Base-by-base conservation (phyloP, 495 filamentous ascomycete genomes). In the Gamarada debralockiae region DNA sequence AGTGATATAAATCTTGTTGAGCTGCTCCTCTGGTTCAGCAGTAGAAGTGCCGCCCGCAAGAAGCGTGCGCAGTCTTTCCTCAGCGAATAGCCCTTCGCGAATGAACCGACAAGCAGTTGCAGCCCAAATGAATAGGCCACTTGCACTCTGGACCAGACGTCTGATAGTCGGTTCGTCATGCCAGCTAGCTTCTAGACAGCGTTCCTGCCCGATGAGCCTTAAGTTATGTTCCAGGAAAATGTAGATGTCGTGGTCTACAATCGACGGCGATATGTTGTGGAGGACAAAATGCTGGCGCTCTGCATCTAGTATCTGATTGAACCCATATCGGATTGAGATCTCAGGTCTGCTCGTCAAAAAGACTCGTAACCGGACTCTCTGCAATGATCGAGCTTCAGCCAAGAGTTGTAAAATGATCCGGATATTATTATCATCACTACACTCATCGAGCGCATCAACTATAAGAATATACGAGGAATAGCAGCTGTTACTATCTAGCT, bases 401-500 rank as follows among this genome's bases (percentile, higher is more conserved):
- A 61, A 31, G 18, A 60, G 57, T 24, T 61, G 29, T 21, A 60
- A 23, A 40, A 61, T 55, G 25, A 60, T 54, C 27, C 40, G 57
- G 22, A 60, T 38, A 48, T 55, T 22, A 21, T 61, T 44, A 7
- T 61, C 51, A 37, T 51, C 37, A 10, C 56, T 44, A 40, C 57
- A 61, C 37, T 62, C 51, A 51, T 62, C 59, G n/a, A 62, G 50
- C 1, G 59, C 58, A 52, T 62, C 58, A 33, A 62, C 45, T 1
- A 62, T 38, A 8, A 61, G 39, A 58, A 57, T 15, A 23, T 40
- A 50, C 14, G 17, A 21, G 3, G 42, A 15, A 1, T 34, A 43
- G 18, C 37, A 12, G 9, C 3, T 20, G 18, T 22, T 14, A n/a
- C 22, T 40, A 0, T 60, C 49, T 33, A 60, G 55, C 25, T 48